Evolutionary conservation across 2,329 filamentous ascomycete genomes (phyloP), one percentile per base, ranked within the genome.

Genomic region (Hypoxylon sp.): DNA sequence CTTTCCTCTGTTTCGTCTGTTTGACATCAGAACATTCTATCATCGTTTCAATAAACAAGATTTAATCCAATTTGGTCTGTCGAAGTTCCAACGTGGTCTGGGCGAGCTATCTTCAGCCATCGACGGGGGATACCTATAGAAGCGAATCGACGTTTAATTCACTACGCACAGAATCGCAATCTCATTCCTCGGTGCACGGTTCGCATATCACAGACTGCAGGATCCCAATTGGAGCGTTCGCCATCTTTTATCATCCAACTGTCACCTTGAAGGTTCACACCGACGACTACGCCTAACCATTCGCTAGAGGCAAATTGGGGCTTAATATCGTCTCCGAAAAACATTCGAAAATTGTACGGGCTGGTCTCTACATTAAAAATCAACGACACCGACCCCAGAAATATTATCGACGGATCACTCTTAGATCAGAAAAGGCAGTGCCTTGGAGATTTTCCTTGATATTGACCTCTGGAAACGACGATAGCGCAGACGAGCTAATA

Each of bases 291-390:
- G 75, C 75, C 71, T 70, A 69, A 71, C 74, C 78, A 77, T 80
- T 81, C 79, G 81, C 82, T 84, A 80, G 82, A 84, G 75, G 82
- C 82, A 81, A 80, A 78, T 77, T 77, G 80, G 79, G 75, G 75
- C 23, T 75, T 60, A 67, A 65, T 71, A 68, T 74, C 68, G 68
- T 70, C 72, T 71, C 45, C 60, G 23, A 23, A 41, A 51, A 52
- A 68, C 32, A 36, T 65, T 53, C 63, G 64, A 69, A 67, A 56
- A 69, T 64, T 70, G 60, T 70, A 71, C 78, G 78, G 83, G 83
- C 83, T 85, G 83, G 83, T 81, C 83, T 85, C 83, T 82, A 75
- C 70, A 70, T 57, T 62, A 50, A 71, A 43, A 50, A 30, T 56
- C 61, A 34, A 64, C 56, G 43, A 59, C 25, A 65, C 55, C 45